phyloP scores from a whole-genome alignment of 2,329 filamentous ascomycete genomes.

The Neurospora sp. region DNA sequence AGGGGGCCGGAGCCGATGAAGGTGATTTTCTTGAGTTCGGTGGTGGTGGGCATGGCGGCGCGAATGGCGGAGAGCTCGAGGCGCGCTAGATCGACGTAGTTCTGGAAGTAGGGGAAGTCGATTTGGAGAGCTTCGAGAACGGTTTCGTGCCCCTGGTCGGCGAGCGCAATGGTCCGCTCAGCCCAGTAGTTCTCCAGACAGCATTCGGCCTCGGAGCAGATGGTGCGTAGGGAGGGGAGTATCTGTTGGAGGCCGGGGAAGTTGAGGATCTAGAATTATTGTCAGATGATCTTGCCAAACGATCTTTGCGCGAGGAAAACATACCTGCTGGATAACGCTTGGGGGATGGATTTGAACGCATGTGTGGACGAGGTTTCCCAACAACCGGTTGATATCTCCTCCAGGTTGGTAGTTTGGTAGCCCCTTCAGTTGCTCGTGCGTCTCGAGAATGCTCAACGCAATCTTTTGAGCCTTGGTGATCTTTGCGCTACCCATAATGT shows the following conservation, averaged over 20 bases:
- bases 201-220: constrained; percentile 35
- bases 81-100: constrained; percentile 37
- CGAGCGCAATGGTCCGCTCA: constrained; percentile 20
- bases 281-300: too few relatives aligned
- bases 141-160: neutral
- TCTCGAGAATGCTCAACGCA: constrained; percentile 10
- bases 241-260: constrained; percentile 23
- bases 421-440: constrained; percentile 11
- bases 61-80: constrained; percentile 34
- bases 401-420: constrained; percentile 12
- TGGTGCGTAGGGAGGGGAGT: constrained; percentile 26
- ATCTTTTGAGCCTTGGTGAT: constrained; percentile 7
- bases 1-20: constrained; percentile 42
- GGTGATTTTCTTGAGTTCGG: constrained; percentile 25
- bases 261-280: constrained; percentile 20
- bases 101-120: constrained; percentile 37
- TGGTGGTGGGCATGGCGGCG: constrained; percentile 19
- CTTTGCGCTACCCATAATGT: neutral
- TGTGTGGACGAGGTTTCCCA: constrained; percentile 15
- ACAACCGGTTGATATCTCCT: constrained; percentile 11
- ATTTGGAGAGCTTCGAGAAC: constrained; percentile 16
- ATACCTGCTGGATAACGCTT: constrained; percentile 12
- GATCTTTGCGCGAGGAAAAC: too few relatives aligned
- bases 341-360: constrained; percentile 15
- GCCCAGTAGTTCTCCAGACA: constrained; percentile 36